Evolutionary conservation across 2,329 filamentous ascomycete genomes (phyloP), one percentile per base, ranked within the genome.

Genomic region (Fusarium sp.): DNA sequence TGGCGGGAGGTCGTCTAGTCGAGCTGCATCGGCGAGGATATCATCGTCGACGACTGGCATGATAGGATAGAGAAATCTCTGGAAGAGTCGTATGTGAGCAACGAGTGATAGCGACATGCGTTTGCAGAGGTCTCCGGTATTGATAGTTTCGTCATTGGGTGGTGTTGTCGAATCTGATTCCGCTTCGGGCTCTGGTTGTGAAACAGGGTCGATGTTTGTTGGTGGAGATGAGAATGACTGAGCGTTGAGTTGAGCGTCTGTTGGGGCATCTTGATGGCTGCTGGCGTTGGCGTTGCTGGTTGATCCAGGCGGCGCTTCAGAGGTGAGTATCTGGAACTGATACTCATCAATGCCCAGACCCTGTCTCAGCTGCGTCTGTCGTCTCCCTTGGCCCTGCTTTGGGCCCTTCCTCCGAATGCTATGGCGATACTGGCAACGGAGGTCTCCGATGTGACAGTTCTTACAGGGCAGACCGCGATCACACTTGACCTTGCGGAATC

Each of bases 401-500:
- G 79, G 77, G 3, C 80, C 80, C 22, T 79, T 80, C 38, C 79
- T 74, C 18, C 78, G 77, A 26, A 80, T 75, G 28, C 70, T 77
- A 63, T 81, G 79, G n/a, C 76, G 72, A 60, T 81, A 81, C 35
- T 77, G 75, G 45, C 80, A 81, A 33, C 63, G 75, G 54, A 81
- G 70, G n/a, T 75, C 68, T 7, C 74, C 74, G 35, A 71, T 58
- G 57, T 74, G 63, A 72, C 80, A 81, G 52, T 78, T 80, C 62
- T 69, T 76, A 57, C 79, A 81, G 13, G 79, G 80, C 33, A 75
- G 49, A 6, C 74, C 78, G 18, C 80, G 79, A 63, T 82, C 80
- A 58, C 80, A 82, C 61, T 80, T 82, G 57, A 81, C 79, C 62
- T 82, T 82, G 60, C 80, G 76, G 51, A 77, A 80, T 45, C 79